A percentile compares a stretch with the other conserved stretches of the same genome.
Conservation (phyloP, 371 early-diverging fungal genomes). For the Haplosporangium sp. region DNA sequence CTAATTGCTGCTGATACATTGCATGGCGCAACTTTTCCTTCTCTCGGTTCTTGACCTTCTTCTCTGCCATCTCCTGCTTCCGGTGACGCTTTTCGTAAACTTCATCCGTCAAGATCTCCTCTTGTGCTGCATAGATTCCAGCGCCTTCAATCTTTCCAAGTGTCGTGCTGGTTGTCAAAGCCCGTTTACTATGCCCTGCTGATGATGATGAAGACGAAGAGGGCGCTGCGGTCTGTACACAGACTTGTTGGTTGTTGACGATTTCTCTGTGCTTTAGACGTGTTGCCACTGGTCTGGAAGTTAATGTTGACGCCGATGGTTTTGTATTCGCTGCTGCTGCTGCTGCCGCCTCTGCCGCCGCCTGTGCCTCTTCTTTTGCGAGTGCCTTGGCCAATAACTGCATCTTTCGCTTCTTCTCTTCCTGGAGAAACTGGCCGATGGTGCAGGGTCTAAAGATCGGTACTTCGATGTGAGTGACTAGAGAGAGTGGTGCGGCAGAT, state of each 20-base stretch:
- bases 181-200: slow-evolving; percentile 17
- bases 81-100: slow-evolving; percentile 72
- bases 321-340: slow-evolving; percentile 1
- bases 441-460: slow-evolving; percentile 46
- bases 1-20: slow-evolving; percentile 70
- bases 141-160: slow-evolving; percentile 29
- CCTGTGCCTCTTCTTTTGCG: slow-evolving; percentile 45
- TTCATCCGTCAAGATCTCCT: slow-evolving; percentile 61
- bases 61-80: slow-evolving; percentile 73
- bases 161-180: slow-evolving; percentile 33
- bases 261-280: slow-evolving; percentile 48
- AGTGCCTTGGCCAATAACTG: slow-evolving; percentile 32
- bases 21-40: slow-evolving; percentile 70
- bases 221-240: slow-evolving; percentile 33
- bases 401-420: slow-evolving; percentile 51
- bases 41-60: slow-evolving; percentile 74
- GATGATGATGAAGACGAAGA: slow-evolving; percentile 17
- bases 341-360: slow-evolving; percentile 20
- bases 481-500: slow-evolving; percentile 9
- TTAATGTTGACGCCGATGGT: not conserved
- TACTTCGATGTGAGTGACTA: slow-evolving; percentile 39
- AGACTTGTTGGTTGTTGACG: slow-evolving; percentile 32
- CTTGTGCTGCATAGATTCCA: slow-evolving; percentile 8
- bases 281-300: slow-evolving; percentile 34
- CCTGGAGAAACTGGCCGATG: slow-evolving; percentile 47